Percentiles rank a stretch among this genome's conserved stretches.
These are phyloP conservation scores for Detonula confervacea DNA, from an alignment of 352 stramenopile species.

Conservation along the genomic window DNA sequence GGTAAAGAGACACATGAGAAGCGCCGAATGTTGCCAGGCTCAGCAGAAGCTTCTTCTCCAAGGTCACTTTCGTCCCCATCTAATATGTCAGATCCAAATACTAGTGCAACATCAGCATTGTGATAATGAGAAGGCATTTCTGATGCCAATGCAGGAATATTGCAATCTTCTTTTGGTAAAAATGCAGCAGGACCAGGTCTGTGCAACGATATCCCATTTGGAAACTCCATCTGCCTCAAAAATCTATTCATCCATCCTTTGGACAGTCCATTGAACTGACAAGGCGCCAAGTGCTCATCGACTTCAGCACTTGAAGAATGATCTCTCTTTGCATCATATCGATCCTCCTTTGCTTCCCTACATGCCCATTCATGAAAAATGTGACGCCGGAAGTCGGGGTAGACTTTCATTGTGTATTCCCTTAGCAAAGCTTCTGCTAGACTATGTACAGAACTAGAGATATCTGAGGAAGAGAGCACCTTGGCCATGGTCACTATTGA, in stretches of 20 bases:
- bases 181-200: constrained; percentile 13
- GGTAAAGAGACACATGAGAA: constrained; percentile 48
- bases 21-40: constrained; percentile 20
- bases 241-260: constrained; percentile 72
- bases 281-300: constrained; percentile 48
- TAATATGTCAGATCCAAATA: constrained; percentile 81
- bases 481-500: constrained; percentile 25
- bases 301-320: constrained; percentile 4
- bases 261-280: constrained; percentile 33
- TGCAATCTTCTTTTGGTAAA: constrained; percentile 1
- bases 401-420: constrained; percentile 71
- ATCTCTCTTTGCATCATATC: constrained; percentile 14
- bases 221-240: constrained; percentile 72
- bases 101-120: constrained; percentile 75
- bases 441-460: constrained; percentile 39
- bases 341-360: constrained; percentile 54
- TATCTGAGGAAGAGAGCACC: constrained; percentile 41
- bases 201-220: constrained; percentile 76
- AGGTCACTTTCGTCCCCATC: no score
- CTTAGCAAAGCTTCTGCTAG: constrained; percentile 71
- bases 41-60: constrained; percentile 39
- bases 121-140: constrained; percentile 17
- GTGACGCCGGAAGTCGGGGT: constrained; percentile 75
- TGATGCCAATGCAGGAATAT: neutral
- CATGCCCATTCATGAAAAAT: constrained; percentile 83